These are phyloP conservation scores for Elaphomyces granulatus DNA, from an alignment of 495 filamentous ascomycete genomes.

Conservation along the genomic window DNA sequence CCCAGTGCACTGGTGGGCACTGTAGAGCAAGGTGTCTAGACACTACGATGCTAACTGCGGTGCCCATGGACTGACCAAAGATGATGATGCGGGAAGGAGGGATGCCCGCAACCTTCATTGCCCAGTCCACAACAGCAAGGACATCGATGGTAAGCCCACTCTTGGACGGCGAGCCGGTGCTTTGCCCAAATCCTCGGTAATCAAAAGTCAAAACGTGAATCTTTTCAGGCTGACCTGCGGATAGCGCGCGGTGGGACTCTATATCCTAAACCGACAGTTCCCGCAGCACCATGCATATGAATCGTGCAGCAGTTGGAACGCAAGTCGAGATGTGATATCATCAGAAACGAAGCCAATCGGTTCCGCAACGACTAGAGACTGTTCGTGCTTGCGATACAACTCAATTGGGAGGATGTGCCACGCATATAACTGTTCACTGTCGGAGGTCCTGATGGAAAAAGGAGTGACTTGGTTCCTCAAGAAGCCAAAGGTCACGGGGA, in stretches of 20 bases:
- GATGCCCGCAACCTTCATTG: slow-evolving; percentile 44
- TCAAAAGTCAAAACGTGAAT: slow-evolving; percentile 54
- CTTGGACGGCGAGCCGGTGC: slow-evolving; percentile 57
- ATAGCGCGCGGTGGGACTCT: slow-evolving; percentile 43
- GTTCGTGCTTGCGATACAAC: slow-evolving; percentile 43
- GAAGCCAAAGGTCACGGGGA: slow-evolving; percentile 36
- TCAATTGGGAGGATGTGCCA: slow-evolving; percentile 63
- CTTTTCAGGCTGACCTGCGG: slow-evolving; percentile 38
- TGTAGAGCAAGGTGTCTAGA: slow-evolving; percentile 41
- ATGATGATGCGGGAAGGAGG: slow-evolving; percentile 54
- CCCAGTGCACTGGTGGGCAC: slow-evolving; percentile 18
- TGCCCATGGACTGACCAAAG: slow-evolving; percentile 62
- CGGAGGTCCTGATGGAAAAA: slow-evolving; percentile 44
- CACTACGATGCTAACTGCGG: slow-evolving; percentile 53
- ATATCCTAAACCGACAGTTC: slow-evolving; percentile 48
- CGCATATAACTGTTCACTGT: slow-evolving; percentile 45
- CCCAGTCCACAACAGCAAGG: slow-evolving; percentile 48
- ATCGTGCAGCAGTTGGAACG: slow-evolving; percentile 49
- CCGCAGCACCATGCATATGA: slow-evolving; percentile 41
- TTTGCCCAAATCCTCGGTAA: slow-evolving; percentile 68
- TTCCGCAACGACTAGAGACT: slow-evolving; percentile 34
- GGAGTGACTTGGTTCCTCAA: slow-evolving; percentile 50
- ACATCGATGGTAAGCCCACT: slow-evolving; percentile 56
- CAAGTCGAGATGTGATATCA: slow-evolving; percentile 39
- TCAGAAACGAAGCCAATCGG: slow-evolving; percentile 32